Evolutionary conservation across 148 eudicot genomes (phyloP), one percentile per base, ranked within the genome.

Genomic region (Fallopia convolvulus): DNA sequence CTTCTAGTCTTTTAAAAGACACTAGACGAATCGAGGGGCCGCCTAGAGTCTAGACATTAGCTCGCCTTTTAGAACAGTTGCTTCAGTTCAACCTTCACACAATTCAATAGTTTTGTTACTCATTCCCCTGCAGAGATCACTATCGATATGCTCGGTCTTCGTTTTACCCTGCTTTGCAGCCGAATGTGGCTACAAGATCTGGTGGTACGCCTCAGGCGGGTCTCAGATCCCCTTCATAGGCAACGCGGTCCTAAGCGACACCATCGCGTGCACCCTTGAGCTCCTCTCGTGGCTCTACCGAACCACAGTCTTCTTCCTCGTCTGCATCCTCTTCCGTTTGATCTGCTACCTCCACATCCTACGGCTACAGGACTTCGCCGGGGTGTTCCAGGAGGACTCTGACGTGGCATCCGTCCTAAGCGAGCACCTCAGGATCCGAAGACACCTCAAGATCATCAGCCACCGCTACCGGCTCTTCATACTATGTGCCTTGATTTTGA

Each of bases 121-220:
- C 21, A 5, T 58, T 70, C 46, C 14, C 17, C 41, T 85, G 87
- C 94, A 94, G 99, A 85, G 92, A 82, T 94, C 99, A 33, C 78
- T 94, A 77, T 85, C 83, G 86, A 80, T 94, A 79, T 81, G 90
- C 56, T 89, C 86, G 74, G 48, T 80, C 72, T 92, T 95, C 77
- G 90, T 92, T 4, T 44, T 92, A 36, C 99, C 99, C 9, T 92
- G 96, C 77, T 94, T 94, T 52, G 71, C 82, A 32, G 90, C 84
- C 1, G 94, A 94, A 79, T 77, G 87, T 58, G 86, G 88, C 15
- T 91, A 94, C 86, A 94, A 92, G 79, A 85, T 94, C 70, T 94
- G 99, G 99, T 94, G 99, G 99, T 92, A 89, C 70, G 81, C 82
- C 68, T 89, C 99, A 0, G 99, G 97, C 15, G 93, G 82, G 58